These are phyloP conservation scores for Macrocybe gigantea DNA, from an alignment of 768 basidiomycete species.

Conservation along the genomic window DNA sequence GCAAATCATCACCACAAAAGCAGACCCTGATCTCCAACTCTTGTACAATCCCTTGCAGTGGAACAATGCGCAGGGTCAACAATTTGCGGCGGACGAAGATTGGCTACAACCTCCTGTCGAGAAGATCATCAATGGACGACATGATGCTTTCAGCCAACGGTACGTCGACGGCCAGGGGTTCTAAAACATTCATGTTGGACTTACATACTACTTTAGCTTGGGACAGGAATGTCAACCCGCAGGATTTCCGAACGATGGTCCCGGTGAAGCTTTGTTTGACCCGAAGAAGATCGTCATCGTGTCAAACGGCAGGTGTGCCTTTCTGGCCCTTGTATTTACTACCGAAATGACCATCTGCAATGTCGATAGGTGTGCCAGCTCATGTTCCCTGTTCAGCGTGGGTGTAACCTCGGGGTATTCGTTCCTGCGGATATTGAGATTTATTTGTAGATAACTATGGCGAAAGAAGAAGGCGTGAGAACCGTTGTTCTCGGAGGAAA, in stretches of 20 bases:
- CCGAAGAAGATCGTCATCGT: slow-evolving; percentile 44
- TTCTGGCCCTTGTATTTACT: not conserved
- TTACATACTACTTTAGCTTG: slow-evolving; percentile 20
- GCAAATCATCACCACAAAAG: slow-evolving; percentile 30
- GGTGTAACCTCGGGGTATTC: slow-evolving; percentile 8
- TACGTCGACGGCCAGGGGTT: slow-evolving; percentile 8
- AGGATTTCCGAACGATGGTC: slow-evolving; percentile 21
- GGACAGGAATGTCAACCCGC: slow-evolving; percentile 40
- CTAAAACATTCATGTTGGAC: not conserved
- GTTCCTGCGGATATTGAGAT: not conserved
- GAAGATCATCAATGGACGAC: slow-evolving; percentile 38
- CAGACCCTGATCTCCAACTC: slow-evolving; percentile 37
- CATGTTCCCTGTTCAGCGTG: slow-evolving; percentile 42
- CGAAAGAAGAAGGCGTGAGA: slow-evolving; percentile 49
- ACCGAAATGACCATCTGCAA: not conserved
- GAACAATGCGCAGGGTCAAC: slow-evolving; percentile 38
- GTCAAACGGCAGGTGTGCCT: slow-evolving; percentile 45
- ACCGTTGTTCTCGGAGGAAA: slow-evolving; percentile 56
- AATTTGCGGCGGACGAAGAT: slow-evolving; percentile 32
- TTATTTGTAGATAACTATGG: slow-evolving; percentile 45
- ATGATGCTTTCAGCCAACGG: slow-evolving; percentile 48
- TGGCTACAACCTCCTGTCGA: slow-evolving; percentile 42
- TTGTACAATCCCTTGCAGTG: slow-evolving; percentile 46
- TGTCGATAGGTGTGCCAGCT: slow-evolving; percentile 36
- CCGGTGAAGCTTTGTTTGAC: slow-evolving; percentile 41